phyloP scores from a whole-genome alignment of 495 filamentous ascomycete species.

The Penicillium dipodomyicola region DNA sequence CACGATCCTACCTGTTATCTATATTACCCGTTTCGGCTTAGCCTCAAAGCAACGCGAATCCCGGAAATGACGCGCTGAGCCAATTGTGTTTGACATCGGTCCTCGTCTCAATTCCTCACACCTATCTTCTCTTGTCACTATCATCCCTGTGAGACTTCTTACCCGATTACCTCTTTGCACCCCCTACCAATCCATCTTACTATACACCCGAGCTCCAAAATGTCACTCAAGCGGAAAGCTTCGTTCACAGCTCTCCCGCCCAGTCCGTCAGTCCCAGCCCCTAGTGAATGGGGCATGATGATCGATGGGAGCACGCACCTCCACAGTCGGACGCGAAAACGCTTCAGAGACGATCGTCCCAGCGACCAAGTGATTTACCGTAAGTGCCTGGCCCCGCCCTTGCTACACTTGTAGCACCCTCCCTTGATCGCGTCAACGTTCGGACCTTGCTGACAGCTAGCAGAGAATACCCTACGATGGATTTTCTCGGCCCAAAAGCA shows the following conservation, averaged over 20 bases:
- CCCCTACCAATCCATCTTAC: not conserved
- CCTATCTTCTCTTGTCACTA: constrained; percentile 2
- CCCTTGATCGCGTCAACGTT: constrained; percentile 2
- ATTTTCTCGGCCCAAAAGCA: constrained; percentile 45
- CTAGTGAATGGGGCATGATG: constrained; percentile 25
- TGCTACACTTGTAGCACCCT: not conserved
- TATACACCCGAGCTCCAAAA: constrained; percentile 10
- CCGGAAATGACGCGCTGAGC: constrained; percentile 20
- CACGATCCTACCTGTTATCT: not conserved
- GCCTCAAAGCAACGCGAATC: constrained; percentile 27
- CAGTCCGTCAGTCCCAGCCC: constrained; percentile 32
- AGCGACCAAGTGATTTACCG: constrained; percentile 47
- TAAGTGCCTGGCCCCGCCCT: constrained; percentile 21
- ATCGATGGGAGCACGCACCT: constrained; percentile 41
- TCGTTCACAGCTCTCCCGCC: constrained; percentile 38
- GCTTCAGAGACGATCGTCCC: constrained; percentile 50
- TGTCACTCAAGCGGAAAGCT: constrained; percentile 54
- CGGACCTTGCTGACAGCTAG: constrained; percentile 20
- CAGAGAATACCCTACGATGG: constrained; percentile 49
- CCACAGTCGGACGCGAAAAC: constrained; percentile 51
- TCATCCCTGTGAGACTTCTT: not conserved
- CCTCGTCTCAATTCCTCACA: constrained; percentile 15
- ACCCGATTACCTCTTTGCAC: not conserved
- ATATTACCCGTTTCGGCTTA: constrained; percentile 28
- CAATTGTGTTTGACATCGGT: constrained; percentile 19